Evolutionary conservation across 352 stramenopile genomes (phyloP), one percentile per base, ranked within the genome.

Genomic region (Globisporangium viniferum): DNA sequence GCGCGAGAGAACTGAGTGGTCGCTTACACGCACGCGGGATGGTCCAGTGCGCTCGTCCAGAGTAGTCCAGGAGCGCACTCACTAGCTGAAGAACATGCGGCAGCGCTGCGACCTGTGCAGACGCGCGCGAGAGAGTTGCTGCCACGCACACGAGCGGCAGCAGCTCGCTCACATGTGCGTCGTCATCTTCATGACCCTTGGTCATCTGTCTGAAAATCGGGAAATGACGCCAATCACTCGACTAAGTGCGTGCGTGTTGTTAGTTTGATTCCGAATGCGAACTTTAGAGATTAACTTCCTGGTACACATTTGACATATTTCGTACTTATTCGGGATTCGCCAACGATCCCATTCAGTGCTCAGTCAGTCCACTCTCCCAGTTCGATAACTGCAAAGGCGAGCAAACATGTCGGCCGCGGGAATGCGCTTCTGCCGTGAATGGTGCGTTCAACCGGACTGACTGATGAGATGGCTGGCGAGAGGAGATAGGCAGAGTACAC

Each of bases 351-450:
- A 62, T 33, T 62, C 35, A 39, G 6, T 10, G 2, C 2, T 44
- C 9, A 44, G 9, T n/a, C 39, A 48, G 39, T 48, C 39, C 39
- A 48, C 39, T 48, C 31, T 35, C 39, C 9, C 53, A 63, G 36
- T 51, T 36, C 15, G 46, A n/a, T 22, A 62, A 49, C 54, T 48
- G 31, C 20, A 5, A 48, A n/a, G 64, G 22, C 18, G 14, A 51
- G 44, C 35, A 18, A 75, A 33, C 62, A 93, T 93, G 85, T 72
- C 88, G 69, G 80, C 88, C 58, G 86, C 88, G 64, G 86, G 88
- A 57, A 96, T 96, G 85, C 88, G 88, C 67, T 96, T 96, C 74
- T 96, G 88, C 76, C 79, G 84, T 60, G 88, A 96, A 75, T 96
- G 88, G 88, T 96, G 66, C 69, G 86, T 87, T 6, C 7, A 18